Conservation (phyloP, 1,139 yeast species). For the Sugiyamaella pinicola region DNA sequence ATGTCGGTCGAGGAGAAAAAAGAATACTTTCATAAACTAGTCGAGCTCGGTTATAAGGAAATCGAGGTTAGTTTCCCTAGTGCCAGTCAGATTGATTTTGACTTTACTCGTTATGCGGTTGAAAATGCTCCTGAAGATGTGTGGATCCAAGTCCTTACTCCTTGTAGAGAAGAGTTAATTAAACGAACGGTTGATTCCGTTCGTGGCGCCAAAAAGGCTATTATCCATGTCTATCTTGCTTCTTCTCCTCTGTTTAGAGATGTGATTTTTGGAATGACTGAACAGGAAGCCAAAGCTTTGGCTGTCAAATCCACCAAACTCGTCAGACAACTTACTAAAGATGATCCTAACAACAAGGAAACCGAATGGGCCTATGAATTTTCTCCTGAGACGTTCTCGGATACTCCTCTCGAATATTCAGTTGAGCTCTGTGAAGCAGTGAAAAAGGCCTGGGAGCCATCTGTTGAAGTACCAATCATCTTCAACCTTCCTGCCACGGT, state of each 20-base stretch:
- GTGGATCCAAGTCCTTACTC: constrained; percentile 86
- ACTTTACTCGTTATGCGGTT: constrained; percentile 90
- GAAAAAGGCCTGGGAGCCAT: constrained; percentile 88
- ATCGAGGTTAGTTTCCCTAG: constrained; percentile 97
- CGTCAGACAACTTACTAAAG: constrained; percentile 83
- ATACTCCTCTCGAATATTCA: constrained; percentile 82
- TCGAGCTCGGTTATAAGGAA: constrained; percentile 94
- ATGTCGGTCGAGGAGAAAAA: constrained; percentile 91
- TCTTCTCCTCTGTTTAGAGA: constrained; percentile 90
- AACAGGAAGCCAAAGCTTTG: constrained; percentile 73
- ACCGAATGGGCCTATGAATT: constrained; percentile 91
- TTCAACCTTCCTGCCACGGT: constrained; percentile 99
- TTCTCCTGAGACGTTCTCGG: constrained; percentile 94
- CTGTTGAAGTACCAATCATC: constrained; percentile 79
- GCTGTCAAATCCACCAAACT: constrained; percentile 83
- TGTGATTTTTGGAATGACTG: constrained; percentile 83
- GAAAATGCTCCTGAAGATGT: constrained; percentile 94
- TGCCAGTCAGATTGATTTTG: constrained; percentile 94
- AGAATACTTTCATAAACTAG: constrained; percentile 77
- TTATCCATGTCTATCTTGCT: constrained; percentile 88
- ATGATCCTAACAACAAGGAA: constrained; percentile 68
- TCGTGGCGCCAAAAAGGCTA: constrained; percentile 87
- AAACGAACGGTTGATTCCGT: constrained; percentile 86
- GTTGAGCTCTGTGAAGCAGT: constrained; percentile 93
- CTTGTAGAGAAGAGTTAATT: constrained; percentile 88